Conservation (phyloP, 352 stramenopile species). For the Globisporangium cylindrosporum region DNA sequence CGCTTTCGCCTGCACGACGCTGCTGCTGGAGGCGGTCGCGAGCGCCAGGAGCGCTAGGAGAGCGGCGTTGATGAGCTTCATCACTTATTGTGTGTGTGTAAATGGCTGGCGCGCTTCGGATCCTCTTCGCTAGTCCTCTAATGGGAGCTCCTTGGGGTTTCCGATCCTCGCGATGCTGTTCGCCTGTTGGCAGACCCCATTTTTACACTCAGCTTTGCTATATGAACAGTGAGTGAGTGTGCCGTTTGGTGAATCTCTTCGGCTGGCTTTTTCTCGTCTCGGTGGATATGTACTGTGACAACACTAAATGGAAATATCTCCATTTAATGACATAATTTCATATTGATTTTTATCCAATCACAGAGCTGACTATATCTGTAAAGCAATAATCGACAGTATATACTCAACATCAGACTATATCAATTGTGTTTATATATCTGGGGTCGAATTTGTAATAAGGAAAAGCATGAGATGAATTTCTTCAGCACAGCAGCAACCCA, state of each 20-base stretch:
- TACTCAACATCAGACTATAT: too few species aligned
- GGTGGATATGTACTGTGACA: neutral
- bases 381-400: neutral
- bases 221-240: too few species aligned
- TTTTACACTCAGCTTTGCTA: too few species aligned
- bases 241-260: neutral
- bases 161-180: neutral
- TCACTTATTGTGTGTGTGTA: slow-evolving; percentile 10
- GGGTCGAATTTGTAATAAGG: too few species aligned
- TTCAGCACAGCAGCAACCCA: too few species aligned
- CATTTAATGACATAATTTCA: neutral
- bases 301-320: neutral
- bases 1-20: slow-evolving; percentile 48
- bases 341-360: neutral
- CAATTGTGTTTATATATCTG: too few species aligned
- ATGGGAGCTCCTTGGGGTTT: neutral
- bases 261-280: neutral
- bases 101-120: neutral
- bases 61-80: slow-evolving; percentile 47
- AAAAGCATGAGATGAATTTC: too few species aligned
- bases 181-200: too few species aligned
- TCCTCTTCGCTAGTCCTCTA: neutral
- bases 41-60: slow-evolving; percentile 34
- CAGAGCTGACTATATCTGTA: neutral
- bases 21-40: slow-evolving; percentile 8